A percentile compares a stretch with the other conserved stretches of the same genome.
phyloP scores from a whole-genome alignment of 805 yeast genomes.

The Brettanomyces bruxellensis region DNA sequence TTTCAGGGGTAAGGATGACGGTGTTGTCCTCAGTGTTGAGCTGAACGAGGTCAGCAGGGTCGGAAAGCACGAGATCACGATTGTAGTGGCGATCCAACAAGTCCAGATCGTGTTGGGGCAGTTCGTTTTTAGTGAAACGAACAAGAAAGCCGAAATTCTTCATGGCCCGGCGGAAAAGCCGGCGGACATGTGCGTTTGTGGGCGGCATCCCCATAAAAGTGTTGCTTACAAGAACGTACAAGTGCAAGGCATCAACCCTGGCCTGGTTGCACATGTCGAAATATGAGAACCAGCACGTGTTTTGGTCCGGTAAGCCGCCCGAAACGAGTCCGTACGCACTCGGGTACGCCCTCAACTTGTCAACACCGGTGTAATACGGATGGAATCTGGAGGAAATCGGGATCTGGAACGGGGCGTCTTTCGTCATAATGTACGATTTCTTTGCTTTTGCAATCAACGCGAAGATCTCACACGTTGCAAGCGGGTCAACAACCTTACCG shows the following conservation, averaged over 20 bases:
- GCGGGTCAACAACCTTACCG: constrained; percentile 6
- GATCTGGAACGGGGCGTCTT: constrained; percentile 16
- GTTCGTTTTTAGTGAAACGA: constrained; percentile 8
- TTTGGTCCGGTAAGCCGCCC: background rate
- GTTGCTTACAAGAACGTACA: constrained; percentile 26
- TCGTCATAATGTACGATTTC: constrained; percentile 14
- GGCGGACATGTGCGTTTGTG: constrained; percentile 10
- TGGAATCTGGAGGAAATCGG: constrained; percentile 17
- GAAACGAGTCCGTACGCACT: constrained; percentile 13
- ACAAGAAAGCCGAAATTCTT: constrained; percentile 16
- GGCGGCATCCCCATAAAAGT: constrained; percentile 13
- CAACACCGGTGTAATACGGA: constrained; percentile 20
- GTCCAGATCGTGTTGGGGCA: constrained; percentile 10
- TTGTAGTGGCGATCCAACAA: constrained; percentile 14
- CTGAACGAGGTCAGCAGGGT: constrained; percentile 2
- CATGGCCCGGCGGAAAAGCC: constrained; percentile 11
- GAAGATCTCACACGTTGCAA: constrained; percentile 11
- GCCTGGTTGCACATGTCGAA: constrained; percentile 20
- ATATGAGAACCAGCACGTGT: constrained; percentile 19
- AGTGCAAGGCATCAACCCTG: constrained; percentile 28
- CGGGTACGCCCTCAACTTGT: constrained; percentile 11
- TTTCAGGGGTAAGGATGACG: constrained; percentile 7
- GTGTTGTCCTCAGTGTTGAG: constrained; percentile 3
- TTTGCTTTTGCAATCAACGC: constrained; percentile 16
- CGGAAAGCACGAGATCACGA: constrained; percentile 11